Evolutionary conservation across 371 early-diverging fungal species (phyloP), one percentile per base, ranked within the genome.

Genomic region (Lichtheimia corymbifera): DNA sequence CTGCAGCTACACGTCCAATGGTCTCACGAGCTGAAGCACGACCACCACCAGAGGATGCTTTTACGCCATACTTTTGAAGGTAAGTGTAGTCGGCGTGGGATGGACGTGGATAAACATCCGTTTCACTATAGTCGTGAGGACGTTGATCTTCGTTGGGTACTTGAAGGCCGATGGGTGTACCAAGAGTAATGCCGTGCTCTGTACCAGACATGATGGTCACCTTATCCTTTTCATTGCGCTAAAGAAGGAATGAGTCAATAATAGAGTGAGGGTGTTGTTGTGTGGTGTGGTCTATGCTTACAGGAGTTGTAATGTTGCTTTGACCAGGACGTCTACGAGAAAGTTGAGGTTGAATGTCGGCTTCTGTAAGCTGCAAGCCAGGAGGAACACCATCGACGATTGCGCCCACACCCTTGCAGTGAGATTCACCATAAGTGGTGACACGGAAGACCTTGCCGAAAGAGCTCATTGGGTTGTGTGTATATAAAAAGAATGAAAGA

Each of bases 1-100:
- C 94, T 7, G 95, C 96, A 12, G 98, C 97, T 5, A 98, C 98
- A 55, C 98, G 89, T 15, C 94, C 97, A 66, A 98, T 95, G 7
- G 98, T 97, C 73, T 98, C 98, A 51, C 98, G 89, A 14, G 98
- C 98, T 64, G 92, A 92, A 13, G 95, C 88, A 51, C 98, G 82
- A 45, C 98, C 98, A 43, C 98, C 98, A 55, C 98, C 98, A 24
- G 89, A 88, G 4, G 91, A 91, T 12, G 97, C 96, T 81, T 98
- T 98, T 59, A 98, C 74, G 47, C 95, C 93, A 66, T 98, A 98
- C 75, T 98, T 98, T 69, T 93, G 81, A 61, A 98, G 70, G 64
- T 98, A 98, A 7, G 98, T 98, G 80, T 86, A 96, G 77, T 98
- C 98, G 17, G 98, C 98, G 58, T 98, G 98, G 20, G 91, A 91